These are phyloP conservation scores for Acanthamoeba triangularis DNA, from an alignment of 208 protist genomes.

Conservation along the genomic window DNA sequence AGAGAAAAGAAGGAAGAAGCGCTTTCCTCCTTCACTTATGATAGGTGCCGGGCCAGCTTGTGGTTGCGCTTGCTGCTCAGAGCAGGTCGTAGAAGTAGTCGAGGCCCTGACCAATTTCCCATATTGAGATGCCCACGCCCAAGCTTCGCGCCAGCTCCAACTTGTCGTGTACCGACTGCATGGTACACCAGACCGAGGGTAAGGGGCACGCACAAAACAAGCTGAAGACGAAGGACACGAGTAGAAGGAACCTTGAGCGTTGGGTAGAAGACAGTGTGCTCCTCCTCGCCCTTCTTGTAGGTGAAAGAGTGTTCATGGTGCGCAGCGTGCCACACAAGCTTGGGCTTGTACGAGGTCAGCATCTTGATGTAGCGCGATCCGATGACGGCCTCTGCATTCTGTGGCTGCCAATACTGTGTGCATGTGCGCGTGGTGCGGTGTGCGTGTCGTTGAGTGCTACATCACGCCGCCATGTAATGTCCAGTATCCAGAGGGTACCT, in stretches of 20 bases:
- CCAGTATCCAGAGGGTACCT: background rate
- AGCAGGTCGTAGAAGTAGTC: slow-evolving; percentile 74
- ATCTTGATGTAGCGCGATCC: slow-evolving; percentile 57
- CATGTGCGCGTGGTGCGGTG: background rate
- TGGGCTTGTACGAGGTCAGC: slow-evolving; percentile 34
- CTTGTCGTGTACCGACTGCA: slow-evolving; percentile 11
- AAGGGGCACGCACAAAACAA: background rate
- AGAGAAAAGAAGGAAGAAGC: slow-evolving; percentile 51
- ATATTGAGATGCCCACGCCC: slow-evolving; percentile 60
- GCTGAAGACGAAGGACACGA: background rate
- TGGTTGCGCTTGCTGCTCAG: background rate
- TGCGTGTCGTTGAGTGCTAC: background rate
- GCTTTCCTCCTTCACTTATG: slow-evolving; percentile 44
- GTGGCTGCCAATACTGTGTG: slow-evolving; percentile 38
- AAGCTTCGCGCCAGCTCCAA: slow-evolving; percentile 41
- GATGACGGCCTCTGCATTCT: slow-evolving; percentile 14
- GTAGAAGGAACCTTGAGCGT: slow-evolving; percentile 9
- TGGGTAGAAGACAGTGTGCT: slow-evolving; percentile 61
- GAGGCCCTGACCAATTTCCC: slow-evolving; percentile 78
- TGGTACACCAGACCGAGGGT: background rate
- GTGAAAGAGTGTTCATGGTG: slow-evolving; percentile 58
- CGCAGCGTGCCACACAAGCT: slow-evolving; percentile 31
- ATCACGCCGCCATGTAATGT: no score
- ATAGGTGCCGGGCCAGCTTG: background rate
- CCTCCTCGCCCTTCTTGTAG: slow-evolving; percentile 23